These are phyloP conservation scores for Epicoccum sorghinum DNA, from an alignment of 2,329 filamentous ascomycete species.

Conservation along the genomic window DNA sequence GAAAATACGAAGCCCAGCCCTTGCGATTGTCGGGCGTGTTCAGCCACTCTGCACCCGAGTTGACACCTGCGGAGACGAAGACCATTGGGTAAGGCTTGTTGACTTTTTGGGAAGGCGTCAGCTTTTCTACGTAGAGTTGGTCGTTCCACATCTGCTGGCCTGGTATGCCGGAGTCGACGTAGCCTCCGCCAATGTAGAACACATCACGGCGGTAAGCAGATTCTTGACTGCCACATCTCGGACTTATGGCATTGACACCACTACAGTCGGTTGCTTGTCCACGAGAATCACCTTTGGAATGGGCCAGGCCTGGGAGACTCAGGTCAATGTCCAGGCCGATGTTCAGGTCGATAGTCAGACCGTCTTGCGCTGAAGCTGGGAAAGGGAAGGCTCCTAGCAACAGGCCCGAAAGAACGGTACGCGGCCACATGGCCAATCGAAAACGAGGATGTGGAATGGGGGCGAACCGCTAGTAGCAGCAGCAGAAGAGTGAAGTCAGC, in stretches of 20 bases:
- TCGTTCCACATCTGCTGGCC: constrained; percentile 26
- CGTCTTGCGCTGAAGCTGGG: constrained; percentile 6
- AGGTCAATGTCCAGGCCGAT: too few relatives aligned
- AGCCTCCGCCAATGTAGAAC: constrained; percentile 35
- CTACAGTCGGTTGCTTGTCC: constrained; percentile 13
- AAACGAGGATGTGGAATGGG: not conserved
- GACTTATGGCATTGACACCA: constrained; percentile 25
- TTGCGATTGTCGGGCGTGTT: constrained; percentile 25
- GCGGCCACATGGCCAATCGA: constrained; percentile 4
- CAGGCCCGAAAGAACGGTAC: constrained; percentile 2
- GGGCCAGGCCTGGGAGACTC: not conserved
- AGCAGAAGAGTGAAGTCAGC: constrained; percentile 1
- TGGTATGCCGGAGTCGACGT: constrained; percentile 27
- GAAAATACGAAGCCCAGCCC: constrained; percentile 28
- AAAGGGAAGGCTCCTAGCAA: constrained; percentile 7
- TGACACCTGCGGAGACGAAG: constrained; percentile 30
- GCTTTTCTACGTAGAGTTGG: constrained; percentile 31
- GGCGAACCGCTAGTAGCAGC: not conserved
- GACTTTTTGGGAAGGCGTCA: constrained; percentile 19
- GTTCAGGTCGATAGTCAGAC: not conserved
- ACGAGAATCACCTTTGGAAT: not conserved
- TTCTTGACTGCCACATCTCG: constrained; percentile 28
- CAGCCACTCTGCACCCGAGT: constrained; percentile 25
- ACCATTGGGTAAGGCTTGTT: constrained; percentile 28
- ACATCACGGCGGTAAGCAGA: constrained; percentile 27